Evolutionary conservation across 2,329 filamentous ascomycete genomes (phyloP).

Genomic region (Clonostachys chloroleuca): DNA sequence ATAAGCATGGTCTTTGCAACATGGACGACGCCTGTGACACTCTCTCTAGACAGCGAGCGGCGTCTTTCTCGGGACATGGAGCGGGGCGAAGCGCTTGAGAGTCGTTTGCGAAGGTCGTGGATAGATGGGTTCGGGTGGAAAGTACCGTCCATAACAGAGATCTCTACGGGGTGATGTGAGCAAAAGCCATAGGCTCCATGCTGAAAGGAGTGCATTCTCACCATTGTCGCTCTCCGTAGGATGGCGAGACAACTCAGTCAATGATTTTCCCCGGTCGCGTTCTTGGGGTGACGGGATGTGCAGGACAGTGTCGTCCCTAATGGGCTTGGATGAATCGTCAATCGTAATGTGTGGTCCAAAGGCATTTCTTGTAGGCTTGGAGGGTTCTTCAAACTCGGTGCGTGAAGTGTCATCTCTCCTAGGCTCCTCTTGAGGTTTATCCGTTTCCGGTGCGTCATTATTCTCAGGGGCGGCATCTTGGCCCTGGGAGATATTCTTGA

Average conservation of each 20-base stretch:
- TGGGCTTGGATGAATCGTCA: conserved; percentile 15
- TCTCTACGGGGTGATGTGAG: background rate
- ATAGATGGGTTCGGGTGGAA: too few species aligned
- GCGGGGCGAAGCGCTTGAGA: conserved; percentile 20
- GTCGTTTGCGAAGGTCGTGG: too few species aligned
- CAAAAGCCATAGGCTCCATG: background rate
- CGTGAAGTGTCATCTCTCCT: background rate
- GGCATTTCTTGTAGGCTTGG: too few species aligned
- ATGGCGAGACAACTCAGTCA: conserved; percentile 10
- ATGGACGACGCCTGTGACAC: background rate
- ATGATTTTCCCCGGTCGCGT: conserved; percentile 18
- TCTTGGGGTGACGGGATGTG: conserved; percentile 24
- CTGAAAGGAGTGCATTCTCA: background rate
- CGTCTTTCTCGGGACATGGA: conserved; percentile 28
- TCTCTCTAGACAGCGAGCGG: background rate
- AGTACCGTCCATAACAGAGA: too few species aligned
- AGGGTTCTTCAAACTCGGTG: background rate
- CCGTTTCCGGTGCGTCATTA: background rate
- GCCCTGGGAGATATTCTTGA: background rate
- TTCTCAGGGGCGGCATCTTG: background rate
- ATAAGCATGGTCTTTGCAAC: background rate
- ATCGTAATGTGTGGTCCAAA: conserved; percentile 13
- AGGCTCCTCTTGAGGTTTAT: background rate
- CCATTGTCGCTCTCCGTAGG: background rate
- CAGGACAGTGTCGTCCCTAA: conserved; percentile 14